These are phyloP conservation scores for Alternaria postmessia DNA, from an alignment of 2,329 filamentous ascomycete species.

Conservation along the genomic window DNA sequence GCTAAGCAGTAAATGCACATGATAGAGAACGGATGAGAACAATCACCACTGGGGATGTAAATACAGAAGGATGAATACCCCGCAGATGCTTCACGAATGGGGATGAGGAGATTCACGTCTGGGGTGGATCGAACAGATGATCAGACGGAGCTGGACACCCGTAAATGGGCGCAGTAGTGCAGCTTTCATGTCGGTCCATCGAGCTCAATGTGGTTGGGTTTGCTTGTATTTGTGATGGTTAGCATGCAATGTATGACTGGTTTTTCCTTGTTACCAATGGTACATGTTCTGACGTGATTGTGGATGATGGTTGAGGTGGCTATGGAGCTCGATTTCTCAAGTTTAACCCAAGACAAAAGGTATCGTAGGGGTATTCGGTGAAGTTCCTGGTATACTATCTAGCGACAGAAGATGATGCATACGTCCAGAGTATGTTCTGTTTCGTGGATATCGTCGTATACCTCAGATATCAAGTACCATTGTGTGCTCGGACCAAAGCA, in stretches of 20 bases:
- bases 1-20: slow-evolving; percentile 34
- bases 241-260: slow-evolving; percentile 50
- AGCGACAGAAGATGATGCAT: neutral
- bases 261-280: slow-evolving; percentile 23
- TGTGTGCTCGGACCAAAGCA: neutral
- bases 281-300: neutral
- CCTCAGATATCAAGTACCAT: neutral
- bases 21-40: slow-evolving; percentile 14
- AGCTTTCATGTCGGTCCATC: slow-evolving; percentile 40
- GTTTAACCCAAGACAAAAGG: neutral
- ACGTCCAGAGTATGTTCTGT: neutral
- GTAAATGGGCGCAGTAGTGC: slow-evolving; percentile 26
- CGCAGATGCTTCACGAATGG: slow-evolving; percentile 27
- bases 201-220: slow-evolving; percentile 40
- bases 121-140: slow-evolving; percentile 33
- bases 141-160: slow-evolving; percentile 27
- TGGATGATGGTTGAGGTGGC: neutral
- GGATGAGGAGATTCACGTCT: slow-evolving; percentile 21
- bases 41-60: slow-evolving; percentile 44
- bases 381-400: neutral
- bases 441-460: neutral
- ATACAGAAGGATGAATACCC: slow-evolving; percentile 38
- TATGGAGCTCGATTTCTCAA: neutral
- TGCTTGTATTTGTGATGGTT: slow-evolving; percentile 50
- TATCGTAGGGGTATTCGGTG: neutral